Conservation (phyloP, 2,329 filamentous ascomycete genomes). For the Hortaea sp. region DNA sequence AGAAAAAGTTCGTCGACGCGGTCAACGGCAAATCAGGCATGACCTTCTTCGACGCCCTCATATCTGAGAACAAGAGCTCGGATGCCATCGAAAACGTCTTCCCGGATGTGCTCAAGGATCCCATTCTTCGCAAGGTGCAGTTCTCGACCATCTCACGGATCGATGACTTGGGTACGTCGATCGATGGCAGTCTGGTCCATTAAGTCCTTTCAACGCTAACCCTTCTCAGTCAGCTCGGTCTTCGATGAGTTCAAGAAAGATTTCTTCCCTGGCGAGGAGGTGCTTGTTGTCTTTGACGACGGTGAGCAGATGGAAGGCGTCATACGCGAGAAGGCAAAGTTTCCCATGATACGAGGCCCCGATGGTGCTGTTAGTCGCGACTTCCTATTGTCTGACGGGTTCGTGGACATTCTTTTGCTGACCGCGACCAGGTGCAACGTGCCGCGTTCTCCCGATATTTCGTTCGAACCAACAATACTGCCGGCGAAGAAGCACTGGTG, state of each 20-base stretch:
- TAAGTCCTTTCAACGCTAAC: slow-evolving; percentile 6
- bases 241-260: slow-evolving; percentile 67
- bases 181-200: not conserved
- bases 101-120: slow-evolving; percentile 81
- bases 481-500: slow-evolving; percentile 63
- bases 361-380: slow-evolving; percentile 45
- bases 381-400: not conserved
- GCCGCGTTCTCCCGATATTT: slow-evolving; percentile 68
- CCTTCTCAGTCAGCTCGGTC: slow-evolving; percentile 40
- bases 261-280: slow-evolving; percentile 81
- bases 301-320: slow-evolving; percentile 54
- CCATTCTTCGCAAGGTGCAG: slow-evolving; percentile 81
- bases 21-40: slow-evolving; percentile 88
- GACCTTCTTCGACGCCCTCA: slow-evolving; percentile 81
- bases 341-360: slow-evolving; percentile 47
- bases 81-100: slow-evolving; percentile 86
- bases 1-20: slow-evolving; percentile 88
- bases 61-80: slow-evolving; percentile 50
- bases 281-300: slow-evolving; percentile 60
- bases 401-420: not conserved
- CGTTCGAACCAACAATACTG: slow-evolving; percentile 57
- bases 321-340: slow-evolving; percentile 77
- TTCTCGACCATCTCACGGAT: slow-evolving; percentile 83
- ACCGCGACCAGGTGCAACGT: slow-evolving; percentile 41
- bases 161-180: slow-evolving; percentile 59